A percentile compares a stretch with the other conserved stretches of the same genome.
These are phyloP conservation scores for Neoboletus subvelutipes DNA, from an alignment of 768 basidiomycete genomes.

Conservation along the genomic window DNA sequence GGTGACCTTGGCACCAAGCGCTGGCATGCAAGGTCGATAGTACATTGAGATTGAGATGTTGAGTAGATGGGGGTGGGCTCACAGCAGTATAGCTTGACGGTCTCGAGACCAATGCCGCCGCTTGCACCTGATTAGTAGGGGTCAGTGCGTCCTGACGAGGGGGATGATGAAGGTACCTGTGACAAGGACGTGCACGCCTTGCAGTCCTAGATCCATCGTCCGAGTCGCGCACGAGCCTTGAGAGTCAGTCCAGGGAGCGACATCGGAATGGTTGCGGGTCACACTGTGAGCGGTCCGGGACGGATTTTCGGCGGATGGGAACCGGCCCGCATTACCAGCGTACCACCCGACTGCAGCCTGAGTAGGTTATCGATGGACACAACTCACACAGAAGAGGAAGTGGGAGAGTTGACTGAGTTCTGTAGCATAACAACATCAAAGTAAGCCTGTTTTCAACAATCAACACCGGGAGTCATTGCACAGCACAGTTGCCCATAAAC, in stretches of 20 bases:
- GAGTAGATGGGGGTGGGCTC: constrained; percentile 14
- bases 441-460: no score
- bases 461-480: no score
- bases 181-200: constrained; percentile 61
- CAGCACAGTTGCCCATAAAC: no score
- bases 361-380: no score
- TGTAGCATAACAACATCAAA: no score
- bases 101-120: constrained; percentile 73
- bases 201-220: constrained; percentile 56
- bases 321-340: neutral
- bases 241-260: neutral
- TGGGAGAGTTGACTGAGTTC: no score
- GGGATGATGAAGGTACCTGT: constrained; percentile 43
- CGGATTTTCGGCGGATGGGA: neutral
- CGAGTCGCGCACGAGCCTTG: neutral
- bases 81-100: constrained; percentile 56
- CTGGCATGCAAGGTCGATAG: neutral
- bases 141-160: neutral
- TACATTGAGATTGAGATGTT: neutral
- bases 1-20: neutral
- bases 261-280: neutral
- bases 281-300: neutral
- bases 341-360: no score
- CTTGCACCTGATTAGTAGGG: constrained; percentile 60
- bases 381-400: no score